Conservation (phyloP, 169 alveolate species). For the Perkinsus olseni region DNA sequence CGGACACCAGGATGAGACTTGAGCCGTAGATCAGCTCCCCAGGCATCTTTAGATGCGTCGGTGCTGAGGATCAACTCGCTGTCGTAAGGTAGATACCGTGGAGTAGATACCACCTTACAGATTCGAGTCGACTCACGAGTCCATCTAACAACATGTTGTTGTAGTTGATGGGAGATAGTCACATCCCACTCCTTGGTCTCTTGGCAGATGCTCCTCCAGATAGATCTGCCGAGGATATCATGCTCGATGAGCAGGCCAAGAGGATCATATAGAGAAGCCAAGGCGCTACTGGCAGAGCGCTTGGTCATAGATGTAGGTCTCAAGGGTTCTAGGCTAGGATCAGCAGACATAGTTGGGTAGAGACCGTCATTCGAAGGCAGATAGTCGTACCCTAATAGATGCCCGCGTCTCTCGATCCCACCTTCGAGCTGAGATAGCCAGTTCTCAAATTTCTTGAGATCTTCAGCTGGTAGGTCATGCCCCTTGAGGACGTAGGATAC, state of each 20-base stretch:
- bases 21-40: not conserved
- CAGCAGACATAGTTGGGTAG: not conserved
- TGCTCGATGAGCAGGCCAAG: too few species aligned
- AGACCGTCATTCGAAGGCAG: not conserved
- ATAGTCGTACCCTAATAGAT: too few species aligned
- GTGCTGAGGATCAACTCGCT: not conserved
- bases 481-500: not conserved
- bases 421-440: not conserved
- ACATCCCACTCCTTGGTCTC: not conserved
- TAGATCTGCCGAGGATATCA: too few species aligned
- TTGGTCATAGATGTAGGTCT: too few species aligned
- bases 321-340: too few species aligned
- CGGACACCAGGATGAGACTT: not conserved
- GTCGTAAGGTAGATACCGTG: not conserved
- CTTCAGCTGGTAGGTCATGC: not conserved
- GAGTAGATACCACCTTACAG: not conserved
- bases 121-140: not conserved
- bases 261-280: too few species aligned
- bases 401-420: not conserved
- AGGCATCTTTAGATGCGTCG: not conserved
- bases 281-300: too few species aligned
- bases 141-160: not conserved
- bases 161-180: not conserved
- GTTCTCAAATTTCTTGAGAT: not conserved
- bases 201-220: too few species aligned